These are phyloP conservation scores for Thraustotheca clavata DNA, from an alignment of 352 stramenopile genomes.

Conservation along the genomic window DNA sequence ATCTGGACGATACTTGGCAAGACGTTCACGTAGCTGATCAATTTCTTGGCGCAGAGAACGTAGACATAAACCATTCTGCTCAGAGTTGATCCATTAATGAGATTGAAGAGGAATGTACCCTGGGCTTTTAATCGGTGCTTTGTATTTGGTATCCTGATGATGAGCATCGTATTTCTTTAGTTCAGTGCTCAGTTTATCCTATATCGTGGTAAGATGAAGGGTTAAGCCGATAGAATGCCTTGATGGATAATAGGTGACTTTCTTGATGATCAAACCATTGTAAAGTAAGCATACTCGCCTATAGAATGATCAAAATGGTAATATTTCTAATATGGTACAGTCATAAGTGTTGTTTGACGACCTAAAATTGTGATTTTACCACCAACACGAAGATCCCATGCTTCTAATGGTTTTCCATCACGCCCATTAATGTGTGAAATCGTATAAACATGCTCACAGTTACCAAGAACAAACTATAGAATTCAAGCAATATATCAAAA, in stretches of 20 bases:
- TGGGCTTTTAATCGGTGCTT: background rate
- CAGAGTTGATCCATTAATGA: no score
- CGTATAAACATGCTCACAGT: conserved; percentile 23
- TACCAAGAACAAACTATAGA: conserved; percentile 24
- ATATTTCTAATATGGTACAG: background rate
- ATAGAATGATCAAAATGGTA: background rate
- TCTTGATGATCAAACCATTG: conserved; percentile 12
- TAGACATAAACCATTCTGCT: background rate
- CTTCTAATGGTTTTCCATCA: conserved; percentile 22
- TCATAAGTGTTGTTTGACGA: conserved; percentile 23
- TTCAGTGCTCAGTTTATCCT: conserved; percentile 7
- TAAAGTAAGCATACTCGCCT: conserved; percentile 18
- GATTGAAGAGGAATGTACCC: background rate
- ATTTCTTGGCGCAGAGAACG: background rate
- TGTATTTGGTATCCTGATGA: conserved; percentile 4
- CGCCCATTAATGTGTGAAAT: conserved; percentile 23
- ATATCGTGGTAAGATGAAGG: background rate
- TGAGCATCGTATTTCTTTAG: conserved; percentile 8
- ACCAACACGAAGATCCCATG: conserved; percentile 24
- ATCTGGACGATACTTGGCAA: conserved; percentile 12
- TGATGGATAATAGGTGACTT: background rate
- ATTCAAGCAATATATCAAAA: background rate
- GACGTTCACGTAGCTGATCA: conserved; percentile 2
- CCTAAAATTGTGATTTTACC: conserved; percentile 25
- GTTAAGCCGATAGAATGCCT: background rate